Base-by-base conservation (phyloP, 2,329 filamentous ascomycete genomes). In the Paraconiothyrium brasiliense region DNA sequence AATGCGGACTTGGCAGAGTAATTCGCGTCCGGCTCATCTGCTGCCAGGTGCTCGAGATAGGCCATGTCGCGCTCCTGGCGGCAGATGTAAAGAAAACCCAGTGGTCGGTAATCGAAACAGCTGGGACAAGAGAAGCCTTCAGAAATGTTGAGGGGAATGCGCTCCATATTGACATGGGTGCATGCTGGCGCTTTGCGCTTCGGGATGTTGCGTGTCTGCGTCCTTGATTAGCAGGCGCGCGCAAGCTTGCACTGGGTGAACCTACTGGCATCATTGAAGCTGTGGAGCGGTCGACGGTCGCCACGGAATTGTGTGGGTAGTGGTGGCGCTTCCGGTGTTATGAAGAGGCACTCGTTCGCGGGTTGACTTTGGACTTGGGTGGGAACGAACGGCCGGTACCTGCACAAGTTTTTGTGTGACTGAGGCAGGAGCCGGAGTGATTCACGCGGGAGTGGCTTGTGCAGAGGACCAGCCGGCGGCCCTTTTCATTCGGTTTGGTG, bases 81-180 rank as follows among this genome's bases (percentile, higher is more conserved):
- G 76, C 92, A 95, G 61, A 85, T 83, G 76, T 92, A 95, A 24
- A 95, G 79, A 86, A 90, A 95, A 30, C 91, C 90, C 57, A 89
- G 82, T 16, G 83, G 78, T 0, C 89, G 86, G 1, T 77, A 76
- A 44, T 79, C 78, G 43, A 80, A 79, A 69, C 92, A 95, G 27
- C 83, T 72, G 8, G 83, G 78, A 78, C 92, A 95, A 20, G 75
- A 71, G 32, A 82, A 73, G 22, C 78, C 60, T 8, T 13, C 43
- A n/a, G 43, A 24, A 54, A 16, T 54, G 37, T 84, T 85, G 63
- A 51, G 20, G 68, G 89, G 91, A 48, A 92, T 76, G 32, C 90
- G 87, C 10, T 87, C 86, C 84, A 93, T 89, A 58, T 84, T 88
- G 49, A 88, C 79, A 72, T 94, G 91, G 2, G 87, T 91, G 76